Conservation (phyloP, 1,284 basidiomycete genomes). For the Tausonia pullulans region DNA sequence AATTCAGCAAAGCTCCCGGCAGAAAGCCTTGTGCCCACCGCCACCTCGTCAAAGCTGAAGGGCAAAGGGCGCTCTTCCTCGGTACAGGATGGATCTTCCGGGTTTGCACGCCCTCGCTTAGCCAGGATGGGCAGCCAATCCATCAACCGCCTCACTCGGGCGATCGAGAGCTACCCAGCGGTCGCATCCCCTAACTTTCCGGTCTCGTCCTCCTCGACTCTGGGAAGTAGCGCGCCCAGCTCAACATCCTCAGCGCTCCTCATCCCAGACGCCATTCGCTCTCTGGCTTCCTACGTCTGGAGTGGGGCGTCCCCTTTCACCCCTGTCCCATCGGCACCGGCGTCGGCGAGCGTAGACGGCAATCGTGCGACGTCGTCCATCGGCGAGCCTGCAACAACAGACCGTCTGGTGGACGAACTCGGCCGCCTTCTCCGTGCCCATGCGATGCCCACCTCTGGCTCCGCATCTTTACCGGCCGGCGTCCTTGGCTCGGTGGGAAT, state of each 20-base stretch:
- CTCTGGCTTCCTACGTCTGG: not conserved
- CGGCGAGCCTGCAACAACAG: not conserved
- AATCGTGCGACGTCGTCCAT: not conserved
- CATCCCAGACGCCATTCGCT: not conserved
- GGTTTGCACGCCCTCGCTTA: not conserved
- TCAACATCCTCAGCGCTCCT: not conserved
- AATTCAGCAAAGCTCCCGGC: not conserved
- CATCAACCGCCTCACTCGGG: not conserved
- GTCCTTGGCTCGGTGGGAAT: too few relatives aligned
- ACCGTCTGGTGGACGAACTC: not conserved
- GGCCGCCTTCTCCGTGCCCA: not conserved
- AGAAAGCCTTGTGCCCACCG: not conserved
- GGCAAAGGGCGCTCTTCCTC: not conserved
- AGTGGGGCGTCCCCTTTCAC: not conserved
- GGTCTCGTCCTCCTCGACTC: not conserved
- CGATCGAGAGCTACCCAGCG: not conserved
- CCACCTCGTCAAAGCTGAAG: not conserved
- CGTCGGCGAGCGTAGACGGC: not conserved
- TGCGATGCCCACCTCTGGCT: not conserved
- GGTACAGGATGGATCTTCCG: not conserved
- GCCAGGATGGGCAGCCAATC: not conserved
- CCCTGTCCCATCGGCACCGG: not conserved
- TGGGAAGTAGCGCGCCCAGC: not conserved
- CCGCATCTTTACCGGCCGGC: not conserved
- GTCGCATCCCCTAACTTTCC: too few relatives aligned